These are phyloP conservation scores for Ensete glaucum DNA, from an alignment of 176 grass and related monocot species.

Conservation along the genomic window DNA sequence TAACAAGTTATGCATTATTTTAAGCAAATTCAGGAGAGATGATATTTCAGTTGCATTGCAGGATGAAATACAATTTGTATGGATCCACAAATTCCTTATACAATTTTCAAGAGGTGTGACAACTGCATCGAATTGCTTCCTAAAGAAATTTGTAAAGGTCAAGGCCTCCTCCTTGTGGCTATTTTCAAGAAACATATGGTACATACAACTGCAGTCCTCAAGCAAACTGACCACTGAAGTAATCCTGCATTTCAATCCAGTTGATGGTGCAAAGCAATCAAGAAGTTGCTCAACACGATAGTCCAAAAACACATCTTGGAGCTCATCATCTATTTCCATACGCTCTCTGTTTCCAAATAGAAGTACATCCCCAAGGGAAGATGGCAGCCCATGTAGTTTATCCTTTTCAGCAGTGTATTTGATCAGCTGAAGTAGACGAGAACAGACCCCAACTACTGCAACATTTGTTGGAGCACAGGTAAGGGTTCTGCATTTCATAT, in stretches of 20 bases:
- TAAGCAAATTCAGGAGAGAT: slow-evolving; percentile 27
- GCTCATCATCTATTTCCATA: slow-evolving; percentile 57
- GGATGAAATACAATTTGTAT: slow-evolving; percentile 31
- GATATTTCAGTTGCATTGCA: slow-evolving; percentile 25
- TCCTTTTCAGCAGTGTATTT: slow-evolving; percentile 24
- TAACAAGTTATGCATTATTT: slow-evolving; percentile 23
- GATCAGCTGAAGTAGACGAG: slow-evolving; percentile 38
- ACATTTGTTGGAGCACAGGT: slow-evolving; percentile 82
- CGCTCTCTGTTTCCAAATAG: slow-evolving; percentile 50
- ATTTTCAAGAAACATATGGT: slow-evolving; percentile 38
- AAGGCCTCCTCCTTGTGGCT: slow-evolving; percentile 1
- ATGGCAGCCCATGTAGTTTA: slow-evolving; percentile 9
- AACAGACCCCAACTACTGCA: slow-evolving; percentile 54
- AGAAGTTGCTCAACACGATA: slow-evolving; percentile 43
- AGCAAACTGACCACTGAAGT: slow-evolving; percentile 48
- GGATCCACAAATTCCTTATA: slow-evolving; percentile 34
- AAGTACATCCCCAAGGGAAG: slow-evolving; percentile 48
- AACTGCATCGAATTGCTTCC: slow-evolving; percentile 34
- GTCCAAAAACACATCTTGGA: slow-evolving; percentile 72
- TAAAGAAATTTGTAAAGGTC: slow-evolving; percentile 40
- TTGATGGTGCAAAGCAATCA: slow-evolving; percentile 47
- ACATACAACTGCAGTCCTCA: slow-evolving; percentile 35
- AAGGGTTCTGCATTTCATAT: slow-evolving; percentile 56
- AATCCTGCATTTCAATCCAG: slow-evolving; percentile 39
- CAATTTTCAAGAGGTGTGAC: slow-evolving; percentile 31